A percentile compares a stretch with the other conserved stretches of the same genome.
These are phyloP conservation scores for Fusarium sp. DNA, from an alignment of 2,329 filamentous ascomycete species.

Conservation along the genomic window DNA sequence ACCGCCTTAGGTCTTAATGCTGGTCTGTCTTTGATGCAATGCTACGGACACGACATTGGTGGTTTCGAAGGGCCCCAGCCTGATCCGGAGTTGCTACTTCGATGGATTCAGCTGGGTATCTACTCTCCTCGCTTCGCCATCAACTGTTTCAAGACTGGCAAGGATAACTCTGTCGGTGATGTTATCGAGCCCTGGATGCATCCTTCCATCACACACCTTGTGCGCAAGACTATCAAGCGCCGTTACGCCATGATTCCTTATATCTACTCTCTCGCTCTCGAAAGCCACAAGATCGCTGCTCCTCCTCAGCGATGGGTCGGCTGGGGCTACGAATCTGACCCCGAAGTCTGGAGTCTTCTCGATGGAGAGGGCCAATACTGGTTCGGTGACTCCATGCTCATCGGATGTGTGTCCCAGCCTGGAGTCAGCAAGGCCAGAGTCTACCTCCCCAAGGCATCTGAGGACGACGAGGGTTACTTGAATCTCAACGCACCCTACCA, in stretches of 20 bases:
- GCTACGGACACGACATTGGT: constrained; percentile 79
- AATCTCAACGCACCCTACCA: constrained; percentile 72
- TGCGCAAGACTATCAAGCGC: constrained; percentile 74
- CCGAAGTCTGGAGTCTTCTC: constrained; percentile 74
- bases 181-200: constrained; percentile 86
- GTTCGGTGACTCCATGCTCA: constrained; percentile 73
- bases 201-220: constrained; percentile 69
- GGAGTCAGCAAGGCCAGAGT: constrained; percentile 64
- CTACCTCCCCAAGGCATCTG: constrained; percentile 70
- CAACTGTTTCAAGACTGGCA: constrained; percentile 80
- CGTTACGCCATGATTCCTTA: constrained; percentile 79
- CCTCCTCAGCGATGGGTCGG: constrained; percentile 79
- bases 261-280: constrained; percentile 72
- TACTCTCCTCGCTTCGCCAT: constrained; percentile 79
- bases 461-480: constrained; percentile 66
- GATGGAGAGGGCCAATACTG: constrained; percentile 78
- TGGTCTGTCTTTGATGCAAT: constrained; percentile 74
- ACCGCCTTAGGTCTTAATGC: constrained; percentile 76
- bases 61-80: constrained; percentile 81
- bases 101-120: constrained; percentile 78
- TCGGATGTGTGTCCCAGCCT: constrained; percentile 75
- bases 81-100: constrained; percentile 74
- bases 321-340: constrained; percentile 76
- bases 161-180: constrained; percentile 74
- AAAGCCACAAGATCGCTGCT: constrained; percentile 68